A percentile compares a stretch with the other conserved stretches of the same genome.
Conservation (phyloP, 2,329 filamentous ascomycete genomes). For the Dactylonectria estremocensis region DNA sequence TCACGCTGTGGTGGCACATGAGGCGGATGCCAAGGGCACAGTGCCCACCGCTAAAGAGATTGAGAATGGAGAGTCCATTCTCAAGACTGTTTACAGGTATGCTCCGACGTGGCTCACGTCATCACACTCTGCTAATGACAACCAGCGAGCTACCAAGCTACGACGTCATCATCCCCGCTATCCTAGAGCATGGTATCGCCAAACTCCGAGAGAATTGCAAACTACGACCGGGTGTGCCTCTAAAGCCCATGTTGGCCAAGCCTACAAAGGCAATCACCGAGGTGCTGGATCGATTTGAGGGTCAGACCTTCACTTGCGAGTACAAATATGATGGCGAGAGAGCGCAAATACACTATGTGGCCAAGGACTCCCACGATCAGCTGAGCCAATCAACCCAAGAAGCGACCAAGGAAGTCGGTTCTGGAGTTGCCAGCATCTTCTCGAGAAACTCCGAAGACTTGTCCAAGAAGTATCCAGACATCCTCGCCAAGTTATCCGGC, state of each 20-base stretch:
- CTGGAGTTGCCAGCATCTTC: conserved; percentile 92
- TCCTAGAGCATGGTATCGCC: conserved; percentile 89
- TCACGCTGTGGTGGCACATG: conserved; percentile 89
- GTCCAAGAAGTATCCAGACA: conserved; percentile 97
- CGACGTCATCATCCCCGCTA: conserved; percentile 92
- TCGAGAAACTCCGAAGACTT: conserved; percentile 97
- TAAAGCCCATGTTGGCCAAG: conserved; percentile 99
- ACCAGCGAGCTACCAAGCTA: conserved; percentile 93
- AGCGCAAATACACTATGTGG: conserved; percentile 98
- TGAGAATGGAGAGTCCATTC: conserved; percentile 84
- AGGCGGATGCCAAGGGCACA: conserved; percentile 79
- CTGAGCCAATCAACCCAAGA: conserved; percentile 74
- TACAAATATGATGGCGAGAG: conserved; percentile 99
- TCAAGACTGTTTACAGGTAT: conserved; percentile 93
- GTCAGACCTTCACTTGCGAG: conserved; percentile 96
- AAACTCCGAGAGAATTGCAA: conserved; percentile 89
- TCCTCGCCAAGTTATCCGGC: conserved; percentile 86
- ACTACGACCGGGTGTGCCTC: conserved; percentile 90
- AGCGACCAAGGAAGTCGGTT: conserved; percentile 75
- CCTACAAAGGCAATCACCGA: conserved; percentile 99
- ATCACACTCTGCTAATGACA: conserved; percentile 50
- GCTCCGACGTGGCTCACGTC: conserved; percentile 35
- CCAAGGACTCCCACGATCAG: conserved; percentile 81
- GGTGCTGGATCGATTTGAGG: conserved; percentile 95
- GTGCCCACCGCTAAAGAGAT: conserved; percentile 82